Base-by-base conservation (phyloP, 805 yeast genomes). In the Myxozyma vanderwaltii region DNA sequence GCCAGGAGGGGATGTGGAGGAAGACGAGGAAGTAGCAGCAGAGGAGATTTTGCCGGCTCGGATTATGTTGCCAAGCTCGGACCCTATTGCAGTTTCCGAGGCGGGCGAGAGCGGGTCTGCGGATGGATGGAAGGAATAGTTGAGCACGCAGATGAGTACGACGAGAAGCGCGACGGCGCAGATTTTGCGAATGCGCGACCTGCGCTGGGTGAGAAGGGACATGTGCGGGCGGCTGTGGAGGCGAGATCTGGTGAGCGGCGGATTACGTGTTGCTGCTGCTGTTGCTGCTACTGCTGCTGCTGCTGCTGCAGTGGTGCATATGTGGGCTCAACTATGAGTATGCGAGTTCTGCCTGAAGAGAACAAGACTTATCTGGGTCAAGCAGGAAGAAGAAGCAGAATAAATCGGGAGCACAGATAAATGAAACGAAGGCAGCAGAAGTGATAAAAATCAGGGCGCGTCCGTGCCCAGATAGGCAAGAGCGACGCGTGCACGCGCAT, bases 41-140 rank as follows among this genome's bases (percentile, higher is more conserved):
- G 31, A 44, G 35, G 36, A 27, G 27, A 50, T 39, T 24, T 50
- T 50, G 27, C 33, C 29, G 4, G 54, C 54, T 21, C 44, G 31
- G 36, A 53, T 53, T 27, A 53, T 45, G 12, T 44, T 33, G 8
- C 56, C 56, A 13, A 53, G 51, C 43, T 53, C 56, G 19, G 50
- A 43, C n/a, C 35, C 56, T 24, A 53, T 53, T 4, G 56, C 56
- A 45, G 54, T 29, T 27, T 51, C 54, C 17, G 54, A 51, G 39
- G 46, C 39, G n/a, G 47, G 54, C 47, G 54, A 50, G 27, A 50
- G 54, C 17, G 54, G 54, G 12, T n/a, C 27, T 23, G 13, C 40
- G 19, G 48, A 19, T 1, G 48, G 54, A 8, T 17, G 48, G n/a
- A 23, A 4, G 48, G 35, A 33, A 29, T 35, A 41, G 54, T 38